Conservation (phyloP, 345 rosid genomes). For the Gossypium raimondii region DNA sequence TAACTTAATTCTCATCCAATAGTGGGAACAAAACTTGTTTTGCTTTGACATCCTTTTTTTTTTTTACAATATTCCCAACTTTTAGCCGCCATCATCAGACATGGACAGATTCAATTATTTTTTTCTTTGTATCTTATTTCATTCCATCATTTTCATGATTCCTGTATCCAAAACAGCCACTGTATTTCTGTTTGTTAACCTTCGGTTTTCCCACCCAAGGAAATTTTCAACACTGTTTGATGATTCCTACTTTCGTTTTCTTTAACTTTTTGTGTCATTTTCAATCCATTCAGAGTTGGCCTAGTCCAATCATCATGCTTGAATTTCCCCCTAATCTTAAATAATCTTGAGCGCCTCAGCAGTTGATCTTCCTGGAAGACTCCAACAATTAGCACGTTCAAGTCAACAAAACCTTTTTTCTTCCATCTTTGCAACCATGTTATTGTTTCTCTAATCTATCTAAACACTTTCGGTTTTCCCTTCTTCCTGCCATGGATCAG, state of each 20-base stretch:
- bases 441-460: slow-evolving; percentile 7
- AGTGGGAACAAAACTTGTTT: background rate
- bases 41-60: background rate
- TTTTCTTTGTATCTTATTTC: background rate
- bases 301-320: background rate
- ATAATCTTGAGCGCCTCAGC: background rate
- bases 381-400: background rate
- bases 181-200: background rate
- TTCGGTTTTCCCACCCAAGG: background rate
- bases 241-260: background rate
- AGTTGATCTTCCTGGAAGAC: background rate
- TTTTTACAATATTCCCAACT: background rate
- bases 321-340: background rate
- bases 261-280: background rate
- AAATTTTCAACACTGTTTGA: slow-evolving; percentile 4
- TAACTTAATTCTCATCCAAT: background rate
- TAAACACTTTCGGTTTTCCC: background rate
- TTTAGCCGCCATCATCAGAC: background rate
- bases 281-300: slow-evolving; percentile 2
- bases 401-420: background rate
- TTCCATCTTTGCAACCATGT: background rate
- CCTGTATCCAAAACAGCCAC: background rate
- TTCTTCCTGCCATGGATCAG: slow-evolving; percentile 18
- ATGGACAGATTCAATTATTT: background rate
- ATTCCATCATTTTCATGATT: slow-evolving; percentile 1